A percentile compares a stretch with the other conserved stretches of the same genome.
phyloP scores from a whole-genome alignment of 345 rosid species.

The Hirschfeldia incana region DNA sequence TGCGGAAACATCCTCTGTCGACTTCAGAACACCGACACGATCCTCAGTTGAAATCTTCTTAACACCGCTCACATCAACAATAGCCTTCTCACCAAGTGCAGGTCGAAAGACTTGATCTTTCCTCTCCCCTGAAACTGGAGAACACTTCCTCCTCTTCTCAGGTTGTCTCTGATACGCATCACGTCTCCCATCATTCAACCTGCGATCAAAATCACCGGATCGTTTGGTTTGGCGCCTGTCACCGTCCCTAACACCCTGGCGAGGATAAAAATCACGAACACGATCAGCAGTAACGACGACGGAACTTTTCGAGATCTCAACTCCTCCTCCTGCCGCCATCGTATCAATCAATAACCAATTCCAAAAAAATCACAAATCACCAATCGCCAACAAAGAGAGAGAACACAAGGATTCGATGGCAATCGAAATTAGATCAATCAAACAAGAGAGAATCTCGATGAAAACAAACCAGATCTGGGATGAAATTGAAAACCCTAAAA shows the following conservation, averaged over 20 bases:
- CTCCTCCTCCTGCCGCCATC: slow-evolving; percentile 82
- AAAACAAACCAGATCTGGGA: slow-evolving; percentile 30
- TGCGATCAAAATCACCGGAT: slow-evolving; percentile 13
- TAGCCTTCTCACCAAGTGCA: slow-evolving; percentile 7
- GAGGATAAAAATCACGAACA: slow-evolving; percentile 33
- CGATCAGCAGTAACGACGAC: slow-evolving; percentile 38
- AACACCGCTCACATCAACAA: slow-evolving; percentile 21
- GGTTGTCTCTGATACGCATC: slow-evolving; percentile 45
- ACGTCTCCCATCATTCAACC: slow-evolving; percentile 26
- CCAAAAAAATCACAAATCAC: slow-evolving; percentile 14
- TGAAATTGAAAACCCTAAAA: slow-evolving; percentile 40
- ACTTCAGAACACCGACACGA: slow-evolving; percentile 38
- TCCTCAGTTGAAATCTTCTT: slow-evolving; percentile 47
- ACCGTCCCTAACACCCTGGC: slow-evolving; percentile 33
- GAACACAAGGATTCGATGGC: not conserved
- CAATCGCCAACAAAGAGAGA: not conserved
- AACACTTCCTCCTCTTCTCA: slow-evolving; percentile 66
- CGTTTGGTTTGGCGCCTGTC: slow-evolving; percentile 32
- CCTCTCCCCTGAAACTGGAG: slow-evolving; percentile 46
- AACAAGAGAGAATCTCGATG: slow-evolving; percentile 14
- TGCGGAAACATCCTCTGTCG: slow-evolving; percentile 13
- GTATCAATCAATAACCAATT: slow-evolving; percentile 52
- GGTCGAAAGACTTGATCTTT: slow-evolving; percentile 40
- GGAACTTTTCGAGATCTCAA: slow-evolving; percentile 50
- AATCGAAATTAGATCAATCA: slow-evolving; percentile 21